phyloP scores from a whole-genome alignment of 345 rosid genomes.

The Aquilaria malaccensis region DNA sequence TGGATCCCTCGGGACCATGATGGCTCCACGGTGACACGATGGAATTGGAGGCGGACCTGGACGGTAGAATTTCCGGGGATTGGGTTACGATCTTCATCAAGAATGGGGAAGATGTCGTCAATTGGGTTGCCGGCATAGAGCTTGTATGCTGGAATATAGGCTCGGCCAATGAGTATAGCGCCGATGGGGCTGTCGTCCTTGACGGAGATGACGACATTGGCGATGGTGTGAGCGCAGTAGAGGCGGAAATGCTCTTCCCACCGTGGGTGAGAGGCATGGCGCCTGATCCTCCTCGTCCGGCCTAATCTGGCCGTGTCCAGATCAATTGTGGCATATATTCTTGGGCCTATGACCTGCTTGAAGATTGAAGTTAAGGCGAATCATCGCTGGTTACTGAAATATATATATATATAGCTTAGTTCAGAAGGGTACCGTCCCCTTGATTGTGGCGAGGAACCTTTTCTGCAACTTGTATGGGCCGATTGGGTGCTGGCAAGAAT shows the following conservation, averaged over 20 bases:
- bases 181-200: conserved; percentile 48
- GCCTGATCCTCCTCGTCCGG: conserved; percentile 40
- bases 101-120: conserved; percentile 37
- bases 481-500: conserved; percentile 19
- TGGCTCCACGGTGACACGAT: conserved; percentile 18
- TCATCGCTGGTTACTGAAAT: background rate
- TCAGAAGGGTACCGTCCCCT: conserved; percentile 18
- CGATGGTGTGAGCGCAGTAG: conserved; percentile 58
- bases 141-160: conserved; percentile 53
- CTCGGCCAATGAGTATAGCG: conserved; percentile 66
- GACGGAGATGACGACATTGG: conserved; percentile 47
- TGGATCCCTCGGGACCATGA: conserved; percentile 62
- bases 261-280: conserved; percentile 21
- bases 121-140: conserved; percentile 25
- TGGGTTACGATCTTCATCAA: conserved; percentile 27
- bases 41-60: conserved; percentile 40
- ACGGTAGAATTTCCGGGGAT: conserved; percentile 39
- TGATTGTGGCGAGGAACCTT: conserved; percentile 26
- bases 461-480: conserved; percentile 24
- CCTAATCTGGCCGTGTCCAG: conserved; percentile 67
- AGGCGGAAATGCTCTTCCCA: conserved; percentile 58
- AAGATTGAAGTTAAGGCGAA: background rate
- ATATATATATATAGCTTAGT: conserved; percentile 1
- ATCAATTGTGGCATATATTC: conserved; percentile 62
- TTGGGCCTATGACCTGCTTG: conserved; percentile 32